These are phyloP conservation scores for Sporisorium sorghi DNA, from an alignment of 1,284 basidiomycete species.

Conservation along the genomic window DNA sequence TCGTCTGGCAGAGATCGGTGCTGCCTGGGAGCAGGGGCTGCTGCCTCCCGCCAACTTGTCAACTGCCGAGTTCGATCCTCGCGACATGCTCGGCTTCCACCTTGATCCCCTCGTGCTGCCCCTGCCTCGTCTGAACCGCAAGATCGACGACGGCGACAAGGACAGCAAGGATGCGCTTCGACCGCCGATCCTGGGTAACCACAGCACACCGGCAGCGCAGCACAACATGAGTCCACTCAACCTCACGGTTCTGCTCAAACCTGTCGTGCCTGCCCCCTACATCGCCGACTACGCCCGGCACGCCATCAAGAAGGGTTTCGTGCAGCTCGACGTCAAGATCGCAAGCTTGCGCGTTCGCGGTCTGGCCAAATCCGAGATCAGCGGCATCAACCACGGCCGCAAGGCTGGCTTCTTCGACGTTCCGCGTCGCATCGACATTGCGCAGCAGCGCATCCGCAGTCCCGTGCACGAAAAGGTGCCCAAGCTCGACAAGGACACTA, in stretches of 20 bases:
- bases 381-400: slow-evolving; percentile 38
- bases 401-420: slow-evolving; percentile 52
- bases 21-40: slow-evolving; percentile 27
- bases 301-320: slow-evolving; percentile 48
- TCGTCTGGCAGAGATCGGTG: slow-evolving; percentile 47
- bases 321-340: slow-evolving; percentile 60
- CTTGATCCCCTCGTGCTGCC: slow-evolving; percentile 61
- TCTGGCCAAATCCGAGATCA: slow-evolving; percentile 50
- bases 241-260: slow-evolving; percentile 60
- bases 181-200: slow-evolving; percentile 49
- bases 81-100: slow-evolving; percentile 59
- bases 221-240: slow-evolving; percentile 57
- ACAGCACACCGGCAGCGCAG: slow-evolving; percentile 53
- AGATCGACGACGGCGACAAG: slow-evolving; percentile 19
- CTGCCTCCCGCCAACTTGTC: slow-evolving; percentile 16
- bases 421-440: slow-evolving; percentile 53
- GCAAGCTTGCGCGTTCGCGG: slow-evolving; percentile 54
- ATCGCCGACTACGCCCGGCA: slow-evolving; percentile 55
- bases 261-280: slow-evolving; percentile 54
- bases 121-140: slow-evolving; percentile 50
- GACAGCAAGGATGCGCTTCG: slow-evolving; percentile 23
- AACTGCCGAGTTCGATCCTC: slow-evolving; percentile 22
- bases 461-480: slow-evolving; percentile 52
- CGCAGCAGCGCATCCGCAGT: slow-evolving; percentile 47
- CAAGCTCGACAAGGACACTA: slow-evolving; percentile 44